Percentiles rank a stretch among this genome's conserved stretches.
These are phyloP conservation scores for Uronychia setigera DNA, from an alignment of 73 alveolate genomes.

Conservation along the genomic window DNA sequence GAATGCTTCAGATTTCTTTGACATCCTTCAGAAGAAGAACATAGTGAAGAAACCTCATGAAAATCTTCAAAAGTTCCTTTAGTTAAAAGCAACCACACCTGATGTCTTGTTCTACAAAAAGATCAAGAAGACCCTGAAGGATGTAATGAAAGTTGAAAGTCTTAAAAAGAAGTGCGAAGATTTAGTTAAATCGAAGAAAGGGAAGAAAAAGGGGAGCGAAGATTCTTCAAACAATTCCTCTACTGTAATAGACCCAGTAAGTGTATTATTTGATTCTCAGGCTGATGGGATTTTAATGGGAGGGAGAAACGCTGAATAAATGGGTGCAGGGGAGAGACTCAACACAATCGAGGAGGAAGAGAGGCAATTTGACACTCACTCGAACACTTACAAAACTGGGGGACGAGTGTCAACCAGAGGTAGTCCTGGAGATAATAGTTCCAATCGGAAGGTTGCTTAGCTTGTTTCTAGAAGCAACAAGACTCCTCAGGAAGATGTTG, in stretches of 20 bases:
- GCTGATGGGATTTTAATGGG: background rate
- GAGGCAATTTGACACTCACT: conserved; percentile 15
- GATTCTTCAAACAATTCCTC: background rate
- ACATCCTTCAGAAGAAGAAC: background rate
- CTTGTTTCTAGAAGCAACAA: background rate
- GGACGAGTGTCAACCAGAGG: background rate
- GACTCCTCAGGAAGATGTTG: background rate
- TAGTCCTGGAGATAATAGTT: background rate
- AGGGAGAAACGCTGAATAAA: background rate
- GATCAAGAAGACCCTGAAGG: background rate
- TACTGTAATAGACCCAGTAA: background rate
- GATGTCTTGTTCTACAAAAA: background rate
- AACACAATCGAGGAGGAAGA: conserved; percentile 39
- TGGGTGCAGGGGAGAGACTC: conserved; percentile 29
- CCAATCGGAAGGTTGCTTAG: background rate
- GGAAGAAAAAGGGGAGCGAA: background rate
- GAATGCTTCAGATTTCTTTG: conserved; percentile 1
- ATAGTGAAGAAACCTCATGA: background rate
- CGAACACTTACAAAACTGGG: conserved; percentile 14
- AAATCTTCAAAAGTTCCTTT: background rate
- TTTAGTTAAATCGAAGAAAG: background rate
- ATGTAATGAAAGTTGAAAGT: background rate
- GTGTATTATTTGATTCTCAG: background rate
- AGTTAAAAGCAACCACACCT: background rate
- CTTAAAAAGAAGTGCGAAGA: background rate